Evolutionary conservation across 129 eudicot species (phyloP).

Genomic region (Centella asiatica): DNA sequence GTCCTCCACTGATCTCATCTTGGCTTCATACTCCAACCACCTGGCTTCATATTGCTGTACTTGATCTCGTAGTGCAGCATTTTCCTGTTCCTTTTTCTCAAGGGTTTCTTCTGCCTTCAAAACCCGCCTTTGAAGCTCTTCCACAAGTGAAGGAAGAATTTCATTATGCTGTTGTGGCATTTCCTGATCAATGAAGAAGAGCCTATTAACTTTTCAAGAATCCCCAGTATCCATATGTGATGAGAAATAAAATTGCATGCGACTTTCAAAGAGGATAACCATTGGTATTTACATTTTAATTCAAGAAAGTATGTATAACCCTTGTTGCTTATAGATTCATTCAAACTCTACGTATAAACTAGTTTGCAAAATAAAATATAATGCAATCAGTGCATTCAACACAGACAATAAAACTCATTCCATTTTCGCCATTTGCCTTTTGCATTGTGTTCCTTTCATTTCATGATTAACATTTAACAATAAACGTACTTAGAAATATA

Average conservation of each 20-base stretch:
- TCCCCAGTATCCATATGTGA: neutral
- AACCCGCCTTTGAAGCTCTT: conserved; percentile 60
- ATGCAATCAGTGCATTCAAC: too few relatives aligned
- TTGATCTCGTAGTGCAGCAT: conserved; percentile 49
- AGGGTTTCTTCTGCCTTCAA: conserved; percentile 39
- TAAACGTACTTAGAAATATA: too few relatives aligned
- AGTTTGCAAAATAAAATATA: too few relatives aligned
- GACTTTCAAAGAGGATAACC: too few relatives aligned
- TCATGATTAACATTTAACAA: too few relatives aligned
- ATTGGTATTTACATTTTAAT: too few relatives aligned
- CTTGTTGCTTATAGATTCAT: too few relatives aligned
- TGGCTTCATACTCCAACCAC: conserved; percentile 76
- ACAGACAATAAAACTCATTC: too few relatives aligned
- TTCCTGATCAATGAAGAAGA: conserved; percentile 31
- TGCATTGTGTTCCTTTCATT: too few relatives aligned
- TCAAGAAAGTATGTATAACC: too few relatives aligned
- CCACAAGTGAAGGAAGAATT: conserved; percentile 26
- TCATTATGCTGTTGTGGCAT: conserved; percentile 13
- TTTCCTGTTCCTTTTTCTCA: conserved; percentile 58
- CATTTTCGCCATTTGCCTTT: too few relatives aligned
- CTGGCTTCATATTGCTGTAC: conserved; percentile 46
- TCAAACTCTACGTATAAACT: too few relatives aligned
- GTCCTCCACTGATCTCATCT: conserved; percentile 80
- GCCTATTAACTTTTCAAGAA: conserved; percentile 7
- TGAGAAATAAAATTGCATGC: neutral